A percentile compares a stretch with the other conserved stretches of the same genome.
Evolutionary conservation across 768 basidiomycete genomes (phyloP).

Genomic region (Auricularia sp.): DNA sequence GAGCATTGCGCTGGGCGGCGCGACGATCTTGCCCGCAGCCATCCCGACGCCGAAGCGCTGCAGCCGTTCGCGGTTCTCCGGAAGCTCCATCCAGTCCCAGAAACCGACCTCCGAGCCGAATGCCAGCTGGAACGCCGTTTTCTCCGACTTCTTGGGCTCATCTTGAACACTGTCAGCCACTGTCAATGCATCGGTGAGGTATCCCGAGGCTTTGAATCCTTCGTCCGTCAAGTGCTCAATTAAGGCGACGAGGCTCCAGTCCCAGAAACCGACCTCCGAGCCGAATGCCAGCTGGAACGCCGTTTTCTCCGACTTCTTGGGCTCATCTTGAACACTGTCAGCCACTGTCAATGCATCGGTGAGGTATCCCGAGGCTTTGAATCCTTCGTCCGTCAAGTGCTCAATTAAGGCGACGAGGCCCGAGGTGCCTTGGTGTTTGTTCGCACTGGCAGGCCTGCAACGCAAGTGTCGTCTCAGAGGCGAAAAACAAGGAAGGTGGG

Average conservation of each 20-base stretch:
- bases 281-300: constrained; percentile 19
- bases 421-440: constrained; percentile 14
- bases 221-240: constrained; percentile 16
- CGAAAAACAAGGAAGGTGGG: not conserved
- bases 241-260: no score
- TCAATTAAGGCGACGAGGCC: constrained; percentile 16
- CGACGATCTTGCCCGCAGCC: constrained; percentile 5
- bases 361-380: constrained; percentile 14
- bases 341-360: constrained; percentile 15
- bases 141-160: constrained; percentile 16
- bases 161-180: constrained; percentile 6
- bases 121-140: constrained; percentile 18
- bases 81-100: constrained; percentile 19
- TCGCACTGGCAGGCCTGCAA: not conserved
- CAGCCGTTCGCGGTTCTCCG: constrained; percentile 17
- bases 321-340: constrained; percentile 3
- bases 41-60: constrained; percentile 25
- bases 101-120: constrained; percentile 13
- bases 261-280: constrained; percentile 17
- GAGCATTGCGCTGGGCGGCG: not conserved
- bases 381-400: constrained; percentile 14
- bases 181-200: constrained; percentile 14
- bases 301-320: constrained; percentile 16
- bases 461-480: not conserved
- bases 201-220: constrained; percentile 12